These are phyloP conservation scores for Tinospora cordifolia DNA, from an alignment of 164 flowering plant genomes.

Conservation along the genomic window DNA sequence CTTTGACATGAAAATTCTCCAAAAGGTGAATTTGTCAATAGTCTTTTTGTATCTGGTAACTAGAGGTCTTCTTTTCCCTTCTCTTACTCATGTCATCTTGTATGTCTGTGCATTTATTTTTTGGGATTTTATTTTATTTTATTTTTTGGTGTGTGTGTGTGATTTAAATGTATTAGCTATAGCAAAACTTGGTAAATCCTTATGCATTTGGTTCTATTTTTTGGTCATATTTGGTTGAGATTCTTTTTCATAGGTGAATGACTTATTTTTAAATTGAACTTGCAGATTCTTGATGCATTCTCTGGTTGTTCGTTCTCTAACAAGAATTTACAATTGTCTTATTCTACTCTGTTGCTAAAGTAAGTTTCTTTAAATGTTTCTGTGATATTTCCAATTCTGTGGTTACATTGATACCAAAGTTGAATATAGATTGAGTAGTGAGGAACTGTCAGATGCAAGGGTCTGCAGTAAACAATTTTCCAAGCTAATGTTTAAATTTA, in stretches of 20 bases:
- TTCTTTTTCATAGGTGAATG: background rate
- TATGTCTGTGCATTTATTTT: background rate
- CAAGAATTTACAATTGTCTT: constrained; percentile 70
- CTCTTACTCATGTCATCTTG: background rate
- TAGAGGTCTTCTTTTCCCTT: no score
- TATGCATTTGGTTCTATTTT: background rate
- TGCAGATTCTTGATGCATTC: constrained; percentile 87
- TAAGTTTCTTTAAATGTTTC: constrained; percentile 28
- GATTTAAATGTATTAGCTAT: background rate
- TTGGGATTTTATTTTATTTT: background rate
- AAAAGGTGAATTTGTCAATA: no score
- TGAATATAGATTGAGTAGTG: background rate
- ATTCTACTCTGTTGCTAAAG: constrained; percentile 83
- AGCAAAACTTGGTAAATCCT: background rate
- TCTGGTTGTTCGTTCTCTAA: constrained; percentile 67
- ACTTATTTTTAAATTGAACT: constrained; percentile 6
- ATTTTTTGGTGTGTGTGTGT: background rate
- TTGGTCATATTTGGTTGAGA: background rate
- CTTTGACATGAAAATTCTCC: no score
- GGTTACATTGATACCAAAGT: background rate
- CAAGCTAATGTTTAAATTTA: no score
- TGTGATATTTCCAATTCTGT: background rate
- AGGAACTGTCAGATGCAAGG: no score
- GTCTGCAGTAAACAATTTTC: no score
- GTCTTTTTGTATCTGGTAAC: no score